A percentile compares a stretch with the other conserved stretches of the same genome.
Conservation (phyloP, 495 filamentous ascomycete species). For the Aspergillus funiculosus region DNA sequence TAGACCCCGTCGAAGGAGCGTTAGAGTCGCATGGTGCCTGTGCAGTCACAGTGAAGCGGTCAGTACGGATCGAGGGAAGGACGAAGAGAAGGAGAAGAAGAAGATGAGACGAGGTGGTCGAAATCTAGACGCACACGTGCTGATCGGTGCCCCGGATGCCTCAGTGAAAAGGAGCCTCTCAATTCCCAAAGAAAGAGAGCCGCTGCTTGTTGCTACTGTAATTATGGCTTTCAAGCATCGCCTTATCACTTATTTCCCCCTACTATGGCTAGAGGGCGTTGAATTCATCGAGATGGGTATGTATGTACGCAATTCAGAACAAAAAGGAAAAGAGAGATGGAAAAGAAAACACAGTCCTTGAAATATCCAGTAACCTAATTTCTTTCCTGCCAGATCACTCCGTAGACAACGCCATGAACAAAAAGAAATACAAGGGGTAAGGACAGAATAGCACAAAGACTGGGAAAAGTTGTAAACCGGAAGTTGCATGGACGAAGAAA, state of each 20-base stretch:
- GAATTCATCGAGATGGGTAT: constrained; percentile 26
- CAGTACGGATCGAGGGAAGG: neutral
- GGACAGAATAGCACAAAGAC: constrained; percentile 9
- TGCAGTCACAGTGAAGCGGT: neutral
- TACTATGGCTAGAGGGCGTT: too few species aligned
- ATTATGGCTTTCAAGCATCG: too few species aligned
- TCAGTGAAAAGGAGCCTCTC: neutral
- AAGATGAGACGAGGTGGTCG: too few species aligned
- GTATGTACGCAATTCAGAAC: constrained; percentile 18
- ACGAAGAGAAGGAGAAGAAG: too few species aligned
- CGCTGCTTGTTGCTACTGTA: too few species aligned
- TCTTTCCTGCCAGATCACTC: constrained; percentile 32
- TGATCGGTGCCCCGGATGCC: too few species aligned
- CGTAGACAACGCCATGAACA: constrained; percentile 37
- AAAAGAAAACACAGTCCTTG: constrained; percentile 25
- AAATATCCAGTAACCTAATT: constrained; percentile 32
- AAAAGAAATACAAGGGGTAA: constrained; percentile 21
- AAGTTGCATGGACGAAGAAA: neutral
- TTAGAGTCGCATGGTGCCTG: neutral
- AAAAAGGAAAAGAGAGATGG: constrained; percentile 2
- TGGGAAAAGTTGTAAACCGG: neutral
- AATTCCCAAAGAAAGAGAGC: too few species aligned
- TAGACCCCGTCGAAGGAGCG: neutral
- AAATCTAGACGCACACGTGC: too few species aligned
- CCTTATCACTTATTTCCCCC: too few species aligned